Conservation (phyloP, 1,284 basidiomycete genomes). For the Coniophora puteana region DNA sequence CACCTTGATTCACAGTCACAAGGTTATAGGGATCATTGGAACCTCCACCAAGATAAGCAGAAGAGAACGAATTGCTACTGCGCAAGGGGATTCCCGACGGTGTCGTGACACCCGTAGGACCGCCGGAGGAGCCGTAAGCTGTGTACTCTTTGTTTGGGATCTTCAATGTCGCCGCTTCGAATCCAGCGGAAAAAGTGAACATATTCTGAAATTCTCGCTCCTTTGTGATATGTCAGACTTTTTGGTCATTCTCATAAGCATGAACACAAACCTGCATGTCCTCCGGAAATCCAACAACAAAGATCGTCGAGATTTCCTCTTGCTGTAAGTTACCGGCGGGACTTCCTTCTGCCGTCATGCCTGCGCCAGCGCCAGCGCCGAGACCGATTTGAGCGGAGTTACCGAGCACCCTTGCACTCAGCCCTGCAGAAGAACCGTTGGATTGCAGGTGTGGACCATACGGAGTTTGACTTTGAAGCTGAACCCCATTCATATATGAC, state of each 20-base stretch:
- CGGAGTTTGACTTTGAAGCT: slow-evolving; percentile 65
- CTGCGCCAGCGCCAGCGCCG: slow-evolving; percentile 16
- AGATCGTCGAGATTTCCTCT: slow-evolving; percentile 97
- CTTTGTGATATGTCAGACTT: slow-evolving; percentile 36
- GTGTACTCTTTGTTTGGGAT: slow-evolving; percentile 88
- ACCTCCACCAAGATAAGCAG: slow-evolving; percentile 38
- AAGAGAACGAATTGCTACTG: slow-evolving; percentile 27
- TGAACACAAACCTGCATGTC: slow-evolving; percentile 85
- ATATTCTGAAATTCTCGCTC: slow-evolving; percentile 99
- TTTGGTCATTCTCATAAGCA: slow-evolving; percentile 8
- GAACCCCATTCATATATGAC: slow-evolving; percentile 38
- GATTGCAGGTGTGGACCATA: slow-evolving; percentile 65
- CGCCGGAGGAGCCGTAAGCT: slow-evolving; percentile 51
- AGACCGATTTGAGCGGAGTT: slow-evolving; percentile 18
- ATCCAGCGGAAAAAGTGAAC: slow-evolving; percentile 95
- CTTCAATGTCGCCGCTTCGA: slow-evolving; percentile 97
- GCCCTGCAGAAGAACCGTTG: slow-evolving; percentile 23
- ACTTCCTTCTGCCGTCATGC: slow-evolving; percentile 17
- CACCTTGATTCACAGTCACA: slow-evolving; percentile 74
- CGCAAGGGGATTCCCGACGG: slow-evolving; percentile 28
- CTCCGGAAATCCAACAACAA: slow-evolving; percentile 98
- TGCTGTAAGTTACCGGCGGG: slow-evolving; percentile 33
- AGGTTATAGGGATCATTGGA: slow-evolving; percentile 76
- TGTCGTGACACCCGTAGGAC: slow-evolving; percentile 28
- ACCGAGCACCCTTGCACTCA: slow-evolving; percentile 19